Evolutionary conservation across 2,329 filamentous ascomycete genomes (phyloP).

Genomic region (Sporothrix luriei): DNA sequence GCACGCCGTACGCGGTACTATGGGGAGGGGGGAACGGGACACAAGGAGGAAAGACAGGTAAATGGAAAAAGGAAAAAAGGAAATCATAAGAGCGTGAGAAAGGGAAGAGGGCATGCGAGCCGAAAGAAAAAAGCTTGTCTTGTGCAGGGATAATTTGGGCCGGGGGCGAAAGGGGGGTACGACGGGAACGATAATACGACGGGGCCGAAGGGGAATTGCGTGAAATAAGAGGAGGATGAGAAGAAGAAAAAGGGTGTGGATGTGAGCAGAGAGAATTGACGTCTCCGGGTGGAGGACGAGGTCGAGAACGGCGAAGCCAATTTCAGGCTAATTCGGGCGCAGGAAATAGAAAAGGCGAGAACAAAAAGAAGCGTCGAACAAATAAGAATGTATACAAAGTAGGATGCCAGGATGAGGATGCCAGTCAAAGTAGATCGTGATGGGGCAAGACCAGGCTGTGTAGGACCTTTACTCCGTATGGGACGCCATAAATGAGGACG

Average conservation of each 20-base stretch:
- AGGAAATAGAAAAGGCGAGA: neutral
- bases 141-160: too few species aligned
- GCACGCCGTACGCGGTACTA: too few species aligned
- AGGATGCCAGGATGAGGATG: neutral
- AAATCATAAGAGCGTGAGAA: too few species aligned
- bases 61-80: neutral
- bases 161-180: neutral
- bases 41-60: neutral
- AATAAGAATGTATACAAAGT: too few species aligned
- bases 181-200: slow-evolving; percentile 9
- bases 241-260: neutral
- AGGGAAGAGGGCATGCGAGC: neutral
- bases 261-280: neutral
- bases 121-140: neutral
- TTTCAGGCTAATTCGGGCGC: slow-evolving; percentile 19
- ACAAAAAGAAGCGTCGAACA: neutral
- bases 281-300: neutral
- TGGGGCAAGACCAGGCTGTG: slow-evolving; percentile 3
- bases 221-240: neutral
- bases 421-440: neutral
- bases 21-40: neutral
- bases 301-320: slow-evolving; percentile 2
- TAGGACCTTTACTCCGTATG: too few species aligned
- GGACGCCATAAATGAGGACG: neutral
- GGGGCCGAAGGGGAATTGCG: neutral